phyloP scores from a whole-genome alignment of 2,329 filamentous ascomycete genomes.

The Pleomassaria siparia region DNA sequence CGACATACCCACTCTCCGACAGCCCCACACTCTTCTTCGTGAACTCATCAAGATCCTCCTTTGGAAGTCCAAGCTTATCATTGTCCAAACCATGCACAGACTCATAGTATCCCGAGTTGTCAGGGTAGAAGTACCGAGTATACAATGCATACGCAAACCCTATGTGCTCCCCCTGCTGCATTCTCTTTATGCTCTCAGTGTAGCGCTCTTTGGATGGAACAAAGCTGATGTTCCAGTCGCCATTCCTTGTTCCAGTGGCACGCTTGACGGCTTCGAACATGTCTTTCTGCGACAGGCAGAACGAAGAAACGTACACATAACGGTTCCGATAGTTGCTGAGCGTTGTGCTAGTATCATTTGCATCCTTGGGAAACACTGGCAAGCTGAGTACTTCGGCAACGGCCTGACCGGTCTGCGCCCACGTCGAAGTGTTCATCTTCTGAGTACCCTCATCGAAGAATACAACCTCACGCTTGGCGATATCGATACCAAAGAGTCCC shows the following conservation, averaged over 20 bases:
- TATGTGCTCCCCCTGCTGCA: slow-evolving; percentile 47
- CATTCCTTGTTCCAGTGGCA: slow-evolving; percentile 35
- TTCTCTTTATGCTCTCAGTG: slow-evolving; percentile 31
- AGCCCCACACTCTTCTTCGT: slow-evolving; percentile 54
- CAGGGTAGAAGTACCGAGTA: slow-evolving; percentile 55
- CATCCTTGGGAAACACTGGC: slow-evolving; percentile 20
- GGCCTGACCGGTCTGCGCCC: slow-evolving; percentile 32
- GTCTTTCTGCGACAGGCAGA: slow-evolving; percentile 39
- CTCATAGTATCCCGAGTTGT: slow-evolving; percentile 28
- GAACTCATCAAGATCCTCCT: slow-evolving; percentile 60
- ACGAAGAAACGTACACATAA: slow-evolving; percentile 40
- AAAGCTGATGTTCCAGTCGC: slow-evolving; percentile 39
- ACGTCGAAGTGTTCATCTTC: slow-evolving; percentile 37
- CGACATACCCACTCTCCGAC: slow-evolving; percentile 28
- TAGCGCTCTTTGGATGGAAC: slow-evolving; percentile 20
- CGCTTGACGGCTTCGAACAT: slow-evolving; percentile 39
- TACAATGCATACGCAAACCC: slow-evolving; percentile 54
- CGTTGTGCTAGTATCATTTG: slow-evolving; percentile 14
- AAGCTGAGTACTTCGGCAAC: slow-evolving; percentile 39
- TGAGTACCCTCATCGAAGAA: slow-evolving; percentile 15
- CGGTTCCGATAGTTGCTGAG: slow-evolving; percentile 29
- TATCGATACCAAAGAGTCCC: slow-evolving; percentile 28
- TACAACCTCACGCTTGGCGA: slow-evolving; percentile 5
- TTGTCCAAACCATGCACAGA: slow-evolving; percentile 51
- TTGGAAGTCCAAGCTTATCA: slow-evolving; percentile 56